A percentile compares a stretch with the other conserved stretches of the same genome.
phyloP scores from a whole-genome alignment of 2,329 filamentous ascomycete genomes.

The Phaeophleospora eucalypticola region DNA sequence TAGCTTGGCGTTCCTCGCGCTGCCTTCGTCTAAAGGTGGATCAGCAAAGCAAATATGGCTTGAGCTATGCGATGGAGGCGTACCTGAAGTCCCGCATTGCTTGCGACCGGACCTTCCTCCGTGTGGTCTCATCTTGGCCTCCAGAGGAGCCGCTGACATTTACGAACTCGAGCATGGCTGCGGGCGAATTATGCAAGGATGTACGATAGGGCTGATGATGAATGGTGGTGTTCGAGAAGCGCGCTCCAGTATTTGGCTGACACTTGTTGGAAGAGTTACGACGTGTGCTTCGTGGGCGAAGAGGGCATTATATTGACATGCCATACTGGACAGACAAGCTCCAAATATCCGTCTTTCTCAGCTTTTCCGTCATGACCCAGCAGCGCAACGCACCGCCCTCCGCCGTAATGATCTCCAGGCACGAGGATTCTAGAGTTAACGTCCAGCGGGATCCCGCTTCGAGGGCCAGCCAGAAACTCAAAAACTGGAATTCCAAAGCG shows the following conservation, averaged over 20 bases:
- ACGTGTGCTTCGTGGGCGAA: too few relatives aligned
- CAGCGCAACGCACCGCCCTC: conserved; percentile 1
- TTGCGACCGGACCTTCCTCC: conserved; percentile 10
- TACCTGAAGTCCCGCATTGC: conserved; percentile 9
- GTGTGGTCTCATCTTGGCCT: conserved; percentile 9
- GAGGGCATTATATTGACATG: too few relatives aligned
- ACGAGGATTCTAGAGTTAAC: background rate
- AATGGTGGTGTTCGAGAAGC: too few relatives aligned
- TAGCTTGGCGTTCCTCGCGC: conserved; percentile 5
- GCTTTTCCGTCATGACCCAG: background rate
- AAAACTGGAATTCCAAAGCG: too few relatives aligned
- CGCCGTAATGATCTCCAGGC: background rate
- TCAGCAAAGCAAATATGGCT: background rate
- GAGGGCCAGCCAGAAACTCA: conserved; percentile 1
- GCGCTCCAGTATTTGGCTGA: too few relatives aligned
- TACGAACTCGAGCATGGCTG: conserved; percentile 10
- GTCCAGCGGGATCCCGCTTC: background rate
- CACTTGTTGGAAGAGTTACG: too few relatives aligned
- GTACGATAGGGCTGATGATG: background rate
- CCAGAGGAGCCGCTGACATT: conserved; percentile 10
- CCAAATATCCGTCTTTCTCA: too few relatives aligned
- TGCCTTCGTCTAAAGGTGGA: conserved; percentile 3
- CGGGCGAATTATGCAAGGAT: background rate
- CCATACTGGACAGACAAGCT: too few relatives aligned
- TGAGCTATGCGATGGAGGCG: background rate